Conservation (phyloP, 495 filamentous ascomycete species). For the Neurospora africana region DNA sequence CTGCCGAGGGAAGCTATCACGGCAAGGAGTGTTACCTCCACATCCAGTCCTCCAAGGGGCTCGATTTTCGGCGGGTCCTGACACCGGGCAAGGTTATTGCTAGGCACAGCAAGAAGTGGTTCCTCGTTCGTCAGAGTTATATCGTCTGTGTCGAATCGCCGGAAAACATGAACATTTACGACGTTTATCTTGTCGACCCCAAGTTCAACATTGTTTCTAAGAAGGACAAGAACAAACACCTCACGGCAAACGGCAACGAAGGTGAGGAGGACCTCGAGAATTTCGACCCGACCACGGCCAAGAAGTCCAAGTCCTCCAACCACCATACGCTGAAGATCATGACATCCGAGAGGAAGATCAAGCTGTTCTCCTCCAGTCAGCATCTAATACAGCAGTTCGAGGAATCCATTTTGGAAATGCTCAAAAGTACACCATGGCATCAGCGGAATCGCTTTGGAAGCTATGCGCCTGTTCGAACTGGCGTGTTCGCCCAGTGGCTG, state of each 20-base stretch:
- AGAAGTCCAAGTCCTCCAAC: constrained; percentile 40
- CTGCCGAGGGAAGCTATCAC: constrained; percentile 92
- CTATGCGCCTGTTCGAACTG: constrained; percentile 80
- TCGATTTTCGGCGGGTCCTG: constrained; percentile 76
- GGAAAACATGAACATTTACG: constrained; percentile 97
- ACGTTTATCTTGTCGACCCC: constrained; percentile 89
- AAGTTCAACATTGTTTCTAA: constrained; percentile 70
- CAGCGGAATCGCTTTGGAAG: constrained; percentile 78
- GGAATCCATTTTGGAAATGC: constrained; percentile 81
- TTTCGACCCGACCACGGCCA: constrained; percentile 23
- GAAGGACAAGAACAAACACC: constrained; percentile 56
- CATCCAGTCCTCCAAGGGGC: constrained; percentile 81
- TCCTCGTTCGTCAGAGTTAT: constrained; percentile 93
- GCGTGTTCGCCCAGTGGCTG: constrained; percentile 90
- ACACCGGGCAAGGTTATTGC: constrained; percentile 64
- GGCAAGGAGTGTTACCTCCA: constrained; percentile 94
- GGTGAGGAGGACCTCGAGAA: constrained; percentile 24
- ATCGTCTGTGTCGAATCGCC: constrained; percentile 96
- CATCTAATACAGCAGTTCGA: constrained; percentile 84
- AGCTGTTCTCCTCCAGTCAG: constrained; percentile 87
- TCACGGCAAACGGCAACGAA: constrained; percentile 47
- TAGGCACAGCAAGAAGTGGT: constrained; percentile 89
- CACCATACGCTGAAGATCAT: constrained; percentile 76
- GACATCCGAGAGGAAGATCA: constrained; percentile 82
- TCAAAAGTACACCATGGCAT: constrained; percentile 67